Percentiles rank a stretch among this genome's conserved stretches.
phyloP scores from a whole-genome alignment of 306 rosid species.

The Vigna unguiculata region DNA sequence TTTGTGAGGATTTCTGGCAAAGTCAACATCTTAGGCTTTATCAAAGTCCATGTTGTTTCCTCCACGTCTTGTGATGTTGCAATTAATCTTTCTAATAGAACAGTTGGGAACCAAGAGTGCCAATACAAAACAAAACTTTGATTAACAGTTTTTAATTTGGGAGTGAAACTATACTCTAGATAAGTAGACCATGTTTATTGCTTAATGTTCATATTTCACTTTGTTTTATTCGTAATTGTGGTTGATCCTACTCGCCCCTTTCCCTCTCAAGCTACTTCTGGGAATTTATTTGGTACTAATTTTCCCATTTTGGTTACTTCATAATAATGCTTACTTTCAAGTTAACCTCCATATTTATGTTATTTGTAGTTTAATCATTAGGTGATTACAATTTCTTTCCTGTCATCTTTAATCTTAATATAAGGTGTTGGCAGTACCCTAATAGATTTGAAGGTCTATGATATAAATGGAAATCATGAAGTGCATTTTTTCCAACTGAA shows the following conservation, averaged over 20 bases:
- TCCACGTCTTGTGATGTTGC: constrained; percentile 69
- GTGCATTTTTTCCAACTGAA: constrained; percentile 82
- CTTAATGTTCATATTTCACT: constrained; percentile 25
- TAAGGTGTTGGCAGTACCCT: background rate
- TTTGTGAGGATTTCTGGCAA: constrained; percentile 58
- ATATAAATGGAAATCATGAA: constrained; percentile 69
- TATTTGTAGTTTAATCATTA: background rate
- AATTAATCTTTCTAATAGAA: constrained; percentile 45
- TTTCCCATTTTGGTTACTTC: constrained; percentile 22
- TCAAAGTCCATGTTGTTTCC: constrained; percentile 63
- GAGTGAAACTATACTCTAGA: background rate
- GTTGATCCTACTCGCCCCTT: constrained; percentile 1
- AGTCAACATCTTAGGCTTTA: constrained; percentile 60
- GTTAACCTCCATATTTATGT: background rate
- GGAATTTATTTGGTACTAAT: constrained; percentile 19
- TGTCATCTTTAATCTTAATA: background rate
- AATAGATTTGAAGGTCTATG: constrained; percentile 76
- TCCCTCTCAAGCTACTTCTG: background rate
- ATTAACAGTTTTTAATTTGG: constrained; percentile 22
- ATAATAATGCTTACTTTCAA: constrained; percentile 3
- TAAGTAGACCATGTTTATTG: background rate
- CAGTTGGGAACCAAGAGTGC: constrained; percentile 60
- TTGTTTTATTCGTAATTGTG: constrained; percentile 13
- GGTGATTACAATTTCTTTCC: background rate
- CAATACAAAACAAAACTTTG: constrained; percentile 63